Evolutionary conservation across 108 stramenopile species (phyloP).

Genomic region (Conticribra weissflogii): DNA sequence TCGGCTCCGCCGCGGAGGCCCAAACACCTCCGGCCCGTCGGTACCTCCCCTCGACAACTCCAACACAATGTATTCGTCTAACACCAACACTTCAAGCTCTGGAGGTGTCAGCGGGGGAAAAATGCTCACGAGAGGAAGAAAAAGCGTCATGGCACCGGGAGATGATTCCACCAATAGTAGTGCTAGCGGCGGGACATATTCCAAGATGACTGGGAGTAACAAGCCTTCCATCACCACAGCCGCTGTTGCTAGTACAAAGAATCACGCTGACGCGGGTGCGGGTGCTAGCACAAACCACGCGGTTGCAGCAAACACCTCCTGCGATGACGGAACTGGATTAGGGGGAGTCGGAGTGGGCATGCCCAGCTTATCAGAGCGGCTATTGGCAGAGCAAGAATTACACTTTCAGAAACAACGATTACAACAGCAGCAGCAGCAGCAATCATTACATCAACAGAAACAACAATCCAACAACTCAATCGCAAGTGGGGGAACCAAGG

Average conservation of each 20-base stretch:
- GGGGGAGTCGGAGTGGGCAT: no score
- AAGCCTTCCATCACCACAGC: no score
- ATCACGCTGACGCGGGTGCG: no score
- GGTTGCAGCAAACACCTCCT: no score
- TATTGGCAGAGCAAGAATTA: conserved; percentile 1
- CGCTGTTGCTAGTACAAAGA: no score
- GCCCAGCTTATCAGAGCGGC: background rate
- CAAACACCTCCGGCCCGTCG: background rate
- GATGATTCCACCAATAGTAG: background rate
- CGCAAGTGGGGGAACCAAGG: background rate
- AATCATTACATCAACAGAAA: no score
- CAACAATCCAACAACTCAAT: background rate
- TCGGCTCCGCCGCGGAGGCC: conserved; percentile 8
- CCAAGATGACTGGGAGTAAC: background rate
- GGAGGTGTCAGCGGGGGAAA: no score
- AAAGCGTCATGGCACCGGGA: background rate
- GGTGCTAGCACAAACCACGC: no score
- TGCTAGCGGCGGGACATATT: background rate
- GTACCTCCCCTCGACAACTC: no score
- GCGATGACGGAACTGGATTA: no score
- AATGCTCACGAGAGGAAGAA: background rate
- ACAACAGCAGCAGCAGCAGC: background rate
- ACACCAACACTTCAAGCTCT: no score
- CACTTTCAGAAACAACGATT: conserved; percentile 6
- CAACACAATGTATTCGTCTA: no score